A percentile compares a stretch with the other conserved stretches of the same genome.
Evolutionary conservation across 1,284 basidiomycete genomes (phyloP).

Genomic region (Pseudozyma flocculosa): DNA sequence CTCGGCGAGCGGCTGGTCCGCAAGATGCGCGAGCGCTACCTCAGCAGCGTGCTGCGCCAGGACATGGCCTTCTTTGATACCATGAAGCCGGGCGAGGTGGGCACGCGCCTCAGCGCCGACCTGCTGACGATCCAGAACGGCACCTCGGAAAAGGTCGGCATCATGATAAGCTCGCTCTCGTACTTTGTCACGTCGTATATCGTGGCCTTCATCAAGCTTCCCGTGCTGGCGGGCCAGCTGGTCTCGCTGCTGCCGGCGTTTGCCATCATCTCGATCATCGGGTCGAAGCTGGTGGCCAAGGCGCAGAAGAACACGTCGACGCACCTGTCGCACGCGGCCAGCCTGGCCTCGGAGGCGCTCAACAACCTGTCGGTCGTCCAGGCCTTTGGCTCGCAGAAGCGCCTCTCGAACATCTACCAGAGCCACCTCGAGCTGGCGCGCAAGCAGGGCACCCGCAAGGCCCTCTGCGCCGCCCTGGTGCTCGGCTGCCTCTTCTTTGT

Average conservation of each 20-base stretch:
- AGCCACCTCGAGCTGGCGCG: constrained; percentile 40
- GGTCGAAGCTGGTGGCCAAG: constrained; percentile 33
- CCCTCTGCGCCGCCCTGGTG: constrained; percentile 34
- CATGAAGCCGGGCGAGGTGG: constrained; percentile 41
- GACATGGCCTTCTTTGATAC: constrained; percentile 57
- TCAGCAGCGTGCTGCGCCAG: constrained; percentile 60
- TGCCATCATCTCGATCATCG: constrained; percentile 30
- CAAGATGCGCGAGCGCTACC: constrained; percentile 59
- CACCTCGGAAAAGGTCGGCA: constrained; percentile 49
- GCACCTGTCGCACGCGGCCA: constrained; percentile 38
- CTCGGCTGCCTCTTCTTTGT: constrained; percentile 48
- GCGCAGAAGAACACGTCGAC: constrained; percentile 34
- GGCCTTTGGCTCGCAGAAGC: constrained; percentile 38
- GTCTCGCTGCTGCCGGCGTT: constrained; percentile 43
- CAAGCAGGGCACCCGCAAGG: constrained; percentile 34
- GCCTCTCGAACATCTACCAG: constrained; percentile 37
- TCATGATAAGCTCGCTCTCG: constrained; percentile 38
- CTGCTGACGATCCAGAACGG: constrained; percentile 47
- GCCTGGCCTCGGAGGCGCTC: constrained; percentile 41
- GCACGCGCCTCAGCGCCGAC: constrained; percentile 39
- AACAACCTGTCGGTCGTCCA: constrained; percentile 44
- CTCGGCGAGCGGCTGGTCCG: constrained; percentile 46
- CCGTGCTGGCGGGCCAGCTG: constrained; percentile 38
- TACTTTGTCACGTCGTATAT: constrained; percentile 48
- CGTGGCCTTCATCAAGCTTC: constrained; percentile 43